Base-by-base conservation (phyloP, 1,139 yeast species). In the Debaryomyces robertsiae region DNA sequence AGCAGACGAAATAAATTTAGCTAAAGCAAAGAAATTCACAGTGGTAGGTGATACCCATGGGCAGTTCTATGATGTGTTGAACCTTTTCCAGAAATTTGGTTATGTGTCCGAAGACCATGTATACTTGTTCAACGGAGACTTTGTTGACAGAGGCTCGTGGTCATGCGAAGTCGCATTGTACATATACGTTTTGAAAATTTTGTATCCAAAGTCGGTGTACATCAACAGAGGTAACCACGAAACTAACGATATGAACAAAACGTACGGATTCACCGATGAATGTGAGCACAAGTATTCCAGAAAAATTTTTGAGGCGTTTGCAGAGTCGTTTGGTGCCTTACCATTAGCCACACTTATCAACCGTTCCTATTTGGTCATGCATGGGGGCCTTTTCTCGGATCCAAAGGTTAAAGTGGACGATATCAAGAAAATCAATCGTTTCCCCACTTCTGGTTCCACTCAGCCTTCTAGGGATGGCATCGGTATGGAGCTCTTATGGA, bases 1-100 rank as follows among this genome's bases (percentile, higher is more conserved):
- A 2, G 18, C 29, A 6, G 63, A 56, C 35, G 54, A 47, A 27
- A 50, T 65, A 6, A 17, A 60, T 4, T 53, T 66, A 35, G 45
- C 51, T 4, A 51, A 53, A 15, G 75, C 69, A 16, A 59, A 60
- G 47, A 70, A 62, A 44, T 70, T 94, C 35, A 89, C 98, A 1
- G 86, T 93, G 9, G 94, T 95, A 50, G 99, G 99, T 49, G 99
- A 93, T 60, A 93, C 98, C 0, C 99, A 93, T 59, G 99, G 99
- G 28, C 98, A 93, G 62, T 90, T 86, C 58, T 93, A 78, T 57
- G 98, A 93, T 59, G 81, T 93, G 38, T 67, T 91, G 55, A 85
- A 91, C 59, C 75, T 93, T 40, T 93, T 93, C 61, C 61, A 75
- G 32, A 73, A 62, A 35, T 90, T 82, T 56, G 98, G 98, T 6